A percentile compares a stretch with the other conserved stretches of the same genome.
These are phyloP conservation scores for Cornus kousa DNA, from an alignment of 148 eudicot species.

Conservation along the genomic window DNA sequence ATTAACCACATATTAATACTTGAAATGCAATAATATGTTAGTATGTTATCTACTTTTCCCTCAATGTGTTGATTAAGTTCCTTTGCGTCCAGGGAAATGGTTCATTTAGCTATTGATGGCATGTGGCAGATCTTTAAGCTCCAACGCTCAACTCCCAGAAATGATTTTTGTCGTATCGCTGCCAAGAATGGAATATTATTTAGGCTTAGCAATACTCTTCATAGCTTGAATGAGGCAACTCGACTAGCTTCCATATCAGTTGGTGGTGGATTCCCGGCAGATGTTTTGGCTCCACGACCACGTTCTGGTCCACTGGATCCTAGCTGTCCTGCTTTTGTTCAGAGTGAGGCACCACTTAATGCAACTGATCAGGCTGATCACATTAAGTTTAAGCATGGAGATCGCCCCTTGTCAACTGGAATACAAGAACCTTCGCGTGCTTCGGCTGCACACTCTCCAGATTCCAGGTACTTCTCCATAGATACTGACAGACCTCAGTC, in stretches of 20 bases:
- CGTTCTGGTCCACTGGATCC: constrained; percentile 81
- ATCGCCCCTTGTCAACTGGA: constrained; percentile 45
- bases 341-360: constrained; percentile 42
- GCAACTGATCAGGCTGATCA: constrained; percentile 61
- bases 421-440: constrained; percentile 47
- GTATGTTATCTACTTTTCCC: background rate
- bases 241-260: constrained; percentile 71
- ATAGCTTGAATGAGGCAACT: constrained; percentile 92
- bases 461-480: constrained; percentile 32
- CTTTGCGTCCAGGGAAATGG: constrained; percentile 80
- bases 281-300: constrained; percentile 55
- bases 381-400: constrained; percentile 43
- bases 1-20: background rate
- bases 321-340: constrained; percentile 46
- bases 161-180: constrained; percentile 95
- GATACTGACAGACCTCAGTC: constrained; percentile 63
- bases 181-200: constrained; percentile 86
- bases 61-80: constrained; percentile 16
- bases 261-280: constrained; percentile 61
- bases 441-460: constrained; percentile 41
- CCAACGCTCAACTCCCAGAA: constrained; percentile 83
- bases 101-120: constrained; percentile 98
- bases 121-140: constrained; percentile 99
- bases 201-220: constrained; percentile 87
- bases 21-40: background rate